Conservation (phyloP, 768 basidiomycete genomes). For the Boletus coccyginus region DNA sequence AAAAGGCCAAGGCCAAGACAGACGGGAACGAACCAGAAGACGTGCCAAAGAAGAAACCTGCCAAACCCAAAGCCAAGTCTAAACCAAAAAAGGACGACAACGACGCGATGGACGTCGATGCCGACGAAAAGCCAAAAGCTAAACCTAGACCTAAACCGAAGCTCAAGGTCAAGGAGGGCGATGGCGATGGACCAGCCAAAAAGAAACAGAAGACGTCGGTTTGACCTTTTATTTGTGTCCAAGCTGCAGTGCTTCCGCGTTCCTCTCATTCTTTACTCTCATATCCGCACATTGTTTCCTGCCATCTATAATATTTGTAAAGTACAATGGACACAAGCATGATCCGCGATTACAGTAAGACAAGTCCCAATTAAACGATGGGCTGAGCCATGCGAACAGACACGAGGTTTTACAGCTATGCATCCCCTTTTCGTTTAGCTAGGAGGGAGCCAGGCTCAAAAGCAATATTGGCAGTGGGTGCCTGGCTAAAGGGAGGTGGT, state of each 20-base stretch:
- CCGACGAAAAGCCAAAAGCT: constrained; percentile 35
- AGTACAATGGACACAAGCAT: constrained; percentile 18
- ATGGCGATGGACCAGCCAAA: constrained; percentile 58
- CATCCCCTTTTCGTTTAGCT: constrained; percentile 45
- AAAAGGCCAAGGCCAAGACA: constrained; percentile 45
- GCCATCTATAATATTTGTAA: constrained; percentile 19
- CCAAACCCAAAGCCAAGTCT: constrained; percentile 41
- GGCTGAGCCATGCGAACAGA: not conserved
- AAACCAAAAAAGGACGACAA: constrained; percentile 40
- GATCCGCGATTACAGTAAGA: constrained; percentile 1
- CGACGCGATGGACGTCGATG: constrained; percentile 51
- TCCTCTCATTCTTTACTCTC: not conserved
- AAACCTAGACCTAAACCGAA: constrained; percentile 43
- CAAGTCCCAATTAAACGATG: constrained; percentile 1
- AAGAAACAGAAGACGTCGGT: constrained; percentile 69
- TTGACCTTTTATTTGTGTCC: constrained; percentile 15
- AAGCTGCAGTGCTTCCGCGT: not conserved
- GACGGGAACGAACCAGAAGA: constrained; percentile 42
- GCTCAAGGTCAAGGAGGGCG: constrained; percentile 33
- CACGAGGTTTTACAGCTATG: constrained; percentile 1
- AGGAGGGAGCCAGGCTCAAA: constrained; percentile 80
- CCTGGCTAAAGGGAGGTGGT: constrained; percentile 38
- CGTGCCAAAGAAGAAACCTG: constrained; percentile 50
- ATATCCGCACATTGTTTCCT: not conserved
- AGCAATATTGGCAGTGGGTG: constrained; percentile 37